Evolutionary conservation across 2,329 filamentous ascomycete genomes (phyloP), one percentile per base, ranked within the genome.

Genomic region (Lachnellula arida): DNA sequence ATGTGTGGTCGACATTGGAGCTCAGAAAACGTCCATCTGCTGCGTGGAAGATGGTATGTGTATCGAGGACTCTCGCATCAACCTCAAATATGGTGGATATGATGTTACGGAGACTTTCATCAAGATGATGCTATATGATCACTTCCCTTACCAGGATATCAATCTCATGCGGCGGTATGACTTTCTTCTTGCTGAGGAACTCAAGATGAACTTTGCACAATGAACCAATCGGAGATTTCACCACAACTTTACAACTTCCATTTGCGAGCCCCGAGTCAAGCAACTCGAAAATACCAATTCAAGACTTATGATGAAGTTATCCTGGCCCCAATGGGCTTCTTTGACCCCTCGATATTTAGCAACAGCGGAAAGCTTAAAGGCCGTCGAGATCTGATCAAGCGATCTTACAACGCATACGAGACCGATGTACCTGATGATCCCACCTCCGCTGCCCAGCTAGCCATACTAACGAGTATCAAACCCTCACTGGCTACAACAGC

Each of bases 281-380:
- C 94, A 51, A 99, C 94, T 1, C 82, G 86, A 60, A 97, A 96
- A 73, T 97, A 96, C 73, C 84, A 86, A 42, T 97, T 97, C 79
- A 97, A 97, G 77, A 92, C 89, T 0, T 99, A 97, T 68, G 94
- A 99, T 64, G 94, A 97, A 72, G 88, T 95, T 22, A 89, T 96
- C 64, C 79, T 99, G n/a, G 88, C 94, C 0, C 88, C 92, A 1
- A 91, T 96, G 87, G 92, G 91, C n/a, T 89, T 92, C 66, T 97
- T 95, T 71, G 88, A 93, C 58, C 93, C 94, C 0, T 77, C 82
- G 2, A 87, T 97, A 53, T 96, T 97, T 64, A 90, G 96, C 69
- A 87, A 91, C 65, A 84, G 81, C 28, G 75, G 81, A 37, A 99
- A 99, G 75, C 81, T 97, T 11, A 76, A 80, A 19, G 87, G 89